These are phyloP conservation scores for Leavenworthia alabamica DNA, from an alignment of 345 rosid genomes.

Conservation along the genomic window DNA sequence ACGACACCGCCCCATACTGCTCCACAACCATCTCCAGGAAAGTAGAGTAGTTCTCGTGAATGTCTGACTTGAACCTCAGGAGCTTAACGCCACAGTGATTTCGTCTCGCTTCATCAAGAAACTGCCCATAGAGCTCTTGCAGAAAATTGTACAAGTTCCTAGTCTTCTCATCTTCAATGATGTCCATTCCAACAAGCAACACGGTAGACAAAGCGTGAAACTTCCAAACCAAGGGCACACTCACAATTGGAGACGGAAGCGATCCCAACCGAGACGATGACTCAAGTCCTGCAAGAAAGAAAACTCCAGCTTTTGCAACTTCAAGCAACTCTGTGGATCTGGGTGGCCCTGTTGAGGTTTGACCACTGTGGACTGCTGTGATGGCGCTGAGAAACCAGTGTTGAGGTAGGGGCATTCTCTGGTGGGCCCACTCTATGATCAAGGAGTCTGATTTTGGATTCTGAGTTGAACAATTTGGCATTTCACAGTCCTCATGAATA, in stretches of 20 bases:
- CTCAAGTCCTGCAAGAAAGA: slow-evolving; percentile 77
- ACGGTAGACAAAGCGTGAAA: slow-evolving; percentile 68
- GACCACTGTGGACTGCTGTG: slow-evolving; percentile 36
- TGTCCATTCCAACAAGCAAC: slow-evolving; percentile 64
- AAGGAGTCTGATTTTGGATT: slow-evolving; percentile 29
- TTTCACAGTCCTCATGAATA: slow-evolving; percentile 62
- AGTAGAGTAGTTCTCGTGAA: slow-evolving; percentile 66
- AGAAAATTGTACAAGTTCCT: slow-evolving; percentile 53
- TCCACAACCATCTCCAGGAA: slow-evolving; percentile 71
- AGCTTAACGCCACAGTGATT: slow-evolving; percentile 28
- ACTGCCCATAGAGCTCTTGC: slow-evolving; percentile 65
- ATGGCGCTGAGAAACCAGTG: slow-evolving; percentile 96
- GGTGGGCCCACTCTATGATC: slow-evolving; percentile 67
- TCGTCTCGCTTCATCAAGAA: slow-evolving; percentile 45
- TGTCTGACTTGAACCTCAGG: slow-evolving; percentile 60
- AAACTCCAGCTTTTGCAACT: slow-evolving; percentile 65
- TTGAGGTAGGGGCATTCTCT: slow-evolving; percentile 75
- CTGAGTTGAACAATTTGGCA: slow-evolving; percentile 35
- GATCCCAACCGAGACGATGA: slow-evolving; percentile 42
- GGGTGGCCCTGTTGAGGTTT: slow-evolving; percentile 30
- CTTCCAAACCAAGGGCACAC: slow-evolving; percentile 74
- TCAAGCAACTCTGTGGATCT: slow-evolving; percentile 39
- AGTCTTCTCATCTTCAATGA: slow-evolving; percentile 65
- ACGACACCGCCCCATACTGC: slow-evolving; percentile 75
- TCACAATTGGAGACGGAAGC: slow-evolving; percentile 41